Base-by-base conservation (phyloP, 495 filamentous ascomycete genomes). In the Astrothelium macrocarpum region DNA sequence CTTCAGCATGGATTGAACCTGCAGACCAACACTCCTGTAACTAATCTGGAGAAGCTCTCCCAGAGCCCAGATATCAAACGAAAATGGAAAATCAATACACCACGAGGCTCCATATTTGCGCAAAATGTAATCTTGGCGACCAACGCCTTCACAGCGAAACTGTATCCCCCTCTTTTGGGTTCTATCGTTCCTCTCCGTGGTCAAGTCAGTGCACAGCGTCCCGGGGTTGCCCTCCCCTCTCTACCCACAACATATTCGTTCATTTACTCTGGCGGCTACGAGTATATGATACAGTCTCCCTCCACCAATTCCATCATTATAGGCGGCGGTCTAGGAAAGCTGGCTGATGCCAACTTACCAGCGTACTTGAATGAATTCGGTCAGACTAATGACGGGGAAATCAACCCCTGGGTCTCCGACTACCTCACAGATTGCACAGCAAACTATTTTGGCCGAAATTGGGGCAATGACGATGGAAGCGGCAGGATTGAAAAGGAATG, bases 261-360 rank as follows among this genome's bases (percentile, higher is more conserved):
- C 62, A 78, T 86, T 32, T 85, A 86, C 67, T 70, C 76, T 49
- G 66, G 77, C 53, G 80, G 87, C 9, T 81, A 85, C 70, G 78
- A 85, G 60, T 92, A 91, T 64, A 84, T 91, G 79, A 82, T 89
- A 2, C 77, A 82, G 28, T 74, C 84, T 0, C 84, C 84, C 0
- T 66, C 70, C 32, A 78, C 76, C 1, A 70, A 72, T 4, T 62
- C 58, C 23, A 81, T 90, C n/a, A 73, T 89, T 39, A 89, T 90
- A 31, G 82, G 89, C 10, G 87, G 89, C 14, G 87, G 87, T 2
- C 74, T 87, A 3, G 81, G 77, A 0, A 76, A 78, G 53, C 75
- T 78, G 3, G 49, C 49, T 20, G 20, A 20, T 56, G 49, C 49
- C 49, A 29, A 56, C 11, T 65, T 66, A 2, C 66, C 76, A 18